A percentile compares a stretch with the other conserved stretches of the same genome.
Conservation (phyloP, 352 stramenopile genomes). For the Elongisporangium prolatum region DNA sequence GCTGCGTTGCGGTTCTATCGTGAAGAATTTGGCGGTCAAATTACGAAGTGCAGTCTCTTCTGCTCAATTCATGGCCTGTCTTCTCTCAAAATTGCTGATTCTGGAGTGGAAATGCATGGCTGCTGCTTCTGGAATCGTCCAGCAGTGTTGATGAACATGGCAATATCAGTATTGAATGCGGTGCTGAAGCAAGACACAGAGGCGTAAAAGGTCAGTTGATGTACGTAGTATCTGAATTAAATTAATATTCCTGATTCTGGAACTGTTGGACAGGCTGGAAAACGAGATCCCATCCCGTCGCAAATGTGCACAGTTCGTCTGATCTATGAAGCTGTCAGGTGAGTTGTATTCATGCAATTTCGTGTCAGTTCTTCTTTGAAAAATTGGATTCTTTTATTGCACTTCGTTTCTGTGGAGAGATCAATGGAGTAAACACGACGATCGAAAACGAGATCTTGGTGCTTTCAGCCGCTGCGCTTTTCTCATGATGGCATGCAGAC, state of each 20-base stretch:
- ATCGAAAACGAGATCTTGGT: slow-evolving; percentile 34
- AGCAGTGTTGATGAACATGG: slow-evolving; percentile 55
- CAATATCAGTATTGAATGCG: slow-evolving; percentile 59
- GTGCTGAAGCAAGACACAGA: slow-evolving; percentile 30
- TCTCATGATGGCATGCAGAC: slow-evolving; percentile 33
- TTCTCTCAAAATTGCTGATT: too few species aligned
- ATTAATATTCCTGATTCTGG: slow-evolving; percentile 22
- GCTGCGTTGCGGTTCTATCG: slow-evolving; percentile 55
- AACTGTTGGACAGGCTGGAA: slow-evolving; percentile 48
- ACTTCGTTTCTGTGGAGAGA: slow-evolving; percentile 30
- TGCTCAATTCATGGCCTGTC: not conserved
- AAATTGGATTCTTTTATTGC: not conserved
- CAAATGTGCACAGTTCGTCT: slow-evolving; percentile 53
- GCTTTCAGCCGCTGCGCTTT: slow-evolving; percentile 37
- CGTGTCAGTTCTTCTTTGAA: not conserved
- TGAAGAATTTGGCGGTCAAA: slow-evolving; percentile 36
- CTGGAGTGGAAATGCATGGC: slow-evolving; percentile 5
- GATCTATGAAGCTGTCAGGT: too few species aligned
- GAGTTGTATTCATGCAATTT: too few species aligned
- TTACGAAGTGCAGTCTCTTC: slow-evolving; percentile 25
- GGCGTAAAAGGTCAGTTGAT: slow-evolving; percentile 6
- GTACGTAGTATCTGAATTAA: not conserved
- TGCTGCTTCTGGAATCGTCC: slow-evolving; percentile 38
- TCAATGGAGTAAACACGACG: slow-evolving; percentile 51
- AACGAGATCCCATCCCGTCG: slow-evolving; percentile 38